Evolutionary conservation across 306 rosid species (phyloP).

Genomic region (Ochetophila trinervis): DNA sequence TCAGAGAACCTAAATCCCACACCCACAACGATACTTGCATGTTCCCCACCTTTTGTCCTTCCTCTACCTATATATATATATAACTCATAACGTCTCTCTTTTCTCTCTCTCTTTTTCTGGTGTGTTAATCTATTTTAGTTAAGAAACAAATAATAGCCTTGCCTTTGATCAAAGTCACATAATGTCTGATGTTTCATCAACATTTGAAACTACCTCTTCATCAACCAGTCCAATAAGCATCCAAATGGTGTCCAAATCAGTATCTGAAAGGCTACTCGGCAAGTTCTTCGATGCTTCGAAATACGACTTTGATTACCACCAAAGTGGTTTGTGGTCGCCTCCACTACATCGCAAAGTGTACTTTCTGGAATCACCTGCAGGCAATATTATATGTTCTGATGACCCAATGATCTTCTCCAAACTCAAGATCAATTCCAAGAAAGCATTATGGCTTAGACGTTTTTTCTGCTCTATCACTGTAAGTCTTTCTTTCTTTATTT

Average conservation of each 20-base stretch:
- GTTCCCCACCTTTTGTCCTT: background rate
- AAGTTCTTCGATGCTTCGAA: conserved; percentile 58
- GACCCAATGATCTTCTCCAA: conserved; percentile 29
- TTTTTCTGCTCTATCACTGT: conserved; percentile 35
- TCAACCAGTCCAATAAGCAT: conserved; percentile 23
- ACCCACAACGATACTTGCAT: conserved; percentile 11
- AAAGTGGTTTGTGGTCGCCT: conserved; percentile 71
- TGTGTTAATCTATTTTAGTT: no score
- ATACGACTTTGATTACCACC: conserved; percentile 45
- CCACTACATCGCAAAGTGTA: conserved; percentile 36
- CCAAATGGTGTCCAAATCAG: conserved; percentile 50
- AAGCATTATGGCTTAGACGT: conserved; percentile 29
- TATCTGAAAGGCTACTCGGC: conserved; percentile 59
- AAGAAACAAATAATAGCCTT: no score
- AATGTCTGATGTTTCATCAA: conserved; percentile 17
- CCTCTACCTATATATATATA: background rate
- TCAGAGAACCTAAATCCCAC: background rate
- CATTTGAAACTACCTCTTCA: conserved; percentile 9
- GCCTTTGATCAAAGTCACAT: no score
- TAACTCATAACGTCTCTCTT: background rate
- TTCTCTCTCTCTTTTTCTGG: background rate
- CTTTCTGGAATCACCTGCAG: conserved; percentile 44
- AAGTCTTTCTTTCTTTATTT: conserved; percentile 14
- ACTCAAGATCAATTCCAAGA: conserved; percentile 30
- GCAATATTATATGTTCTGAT: conserved; percentile 17